These are phyloP conservation scores for Cetraspora pellucida DNA, from an alignment of 192 early-diverging fungal species.

Conservation along the genomic window DNA sequence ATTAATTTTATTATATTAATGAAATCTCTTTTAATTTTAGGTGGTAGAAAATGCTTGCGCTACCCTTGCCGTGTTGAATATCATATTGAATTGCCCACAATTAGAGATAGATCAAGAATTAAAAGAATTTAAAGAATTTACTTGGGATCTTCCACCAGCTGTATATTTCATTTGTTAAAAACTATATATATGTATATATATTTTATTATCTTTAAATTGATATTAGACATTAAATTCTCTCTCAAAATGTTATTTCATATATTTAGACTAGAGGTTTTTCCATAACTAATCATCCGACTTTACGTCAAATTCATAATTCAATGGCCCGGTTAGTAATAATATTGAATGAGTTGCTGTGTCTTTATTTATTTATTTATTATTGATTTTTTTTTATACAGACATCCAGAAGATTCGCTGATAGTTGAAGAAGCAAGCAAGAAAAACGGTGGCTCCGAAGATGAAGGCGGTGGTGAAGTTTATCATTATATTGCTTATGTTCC, in stretches of 20 bases:
- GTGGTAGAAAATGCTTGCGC: slow-evolving; percentile 72
- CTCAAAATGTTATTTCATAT: neutral
- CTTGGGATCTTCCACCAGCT: slow-evolving; percentile 58
- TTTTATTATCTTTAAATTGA: neutral
- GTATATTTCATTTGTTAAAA: slow-evolving; percentile 37
- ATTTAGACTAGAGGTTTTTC: slow-evolving; percentile 56
- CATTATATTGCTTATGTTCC: slow-evolving; percentile 69
- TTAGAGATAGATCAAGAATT: slow-evolving; percentile 62
- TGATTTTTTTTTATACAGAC: neutral
- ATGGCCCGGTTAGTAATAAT: slow-evolving; percentile 49
- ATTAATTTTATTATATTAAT: slow-evolving; percentile 29
- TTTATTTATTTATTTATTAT: neutral
- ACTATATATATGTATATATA: neutral
- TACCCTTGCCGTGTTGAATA: slow-evolving; percentile 67
- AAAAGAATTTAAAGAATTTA: slow-evolving; percentile 60
- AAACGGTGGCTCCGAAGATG: neutral
- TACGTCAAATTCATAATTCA: slow-evolving; percentile 62
- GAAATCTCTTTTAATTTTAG: slow-evolving; percentile 39
- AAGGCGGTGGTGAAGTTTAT: slow-evolving; percentile 47
- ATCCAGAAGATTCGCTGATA: neutral
- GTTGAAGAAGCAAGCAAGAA: neutral
- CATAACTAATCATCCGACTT: slow-evolving; percentile 58
- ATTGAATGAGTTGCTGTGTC: neutral
- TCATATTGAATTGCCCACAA: slow-evolving; percentile 59
- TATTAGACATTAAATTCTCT: neutral